Base-by-base conservation (phyloP, 768 basidiomycete genomes). In the Phanerochaete carnosa region DNA sequence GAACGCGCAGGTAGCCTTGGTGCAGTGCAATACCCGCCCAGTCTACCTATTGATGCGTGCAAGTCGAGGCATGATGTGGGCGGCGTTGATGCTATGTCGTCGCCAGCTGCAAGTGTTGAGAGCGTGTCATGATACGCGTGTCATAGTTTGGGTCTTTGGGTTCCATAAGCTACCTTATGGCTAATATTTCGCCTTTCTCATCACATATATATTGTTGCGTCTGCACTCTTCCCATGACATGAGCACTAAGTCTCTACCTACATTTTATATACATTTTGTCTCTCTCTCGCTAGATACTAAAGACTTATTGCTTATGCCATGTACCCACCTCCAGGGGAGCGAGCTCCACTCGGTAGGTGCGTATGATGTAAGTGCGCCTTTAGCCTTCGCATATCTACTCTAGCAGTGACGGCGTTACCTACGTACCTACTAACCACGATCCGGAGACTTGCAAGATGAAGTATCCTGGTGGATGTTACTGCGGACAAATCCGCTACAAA, bases 401-500 rank as follows among this genome's bases (percentile, higher is more conserved):
- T 35, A 19, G 39, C 39, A 4, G 11, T 15, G 49, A 13, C 25
- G 8, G 30, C 12, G 11, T 9, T 13, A 50, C 49, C 26, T 4
- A 43, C 39, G 19, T 43, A 12, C 16, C 8, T 43, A 19, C 4
- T 4, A 4, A 7, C 19, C 39, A 19, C 16, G 39, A 12, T 11
- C 6, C 16, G n/a, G n/a, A 43, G 39, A 7, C 6, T 3, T 26
- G 33, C n/a, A 29, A 29, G 2, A 61, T 61, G 60, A 61, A 55
- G 23, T 57, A 53, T 58, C 57, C 55, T 15, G 66, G 66, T 5
- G 62, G 64, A 6, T 68, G 64, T 57, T 66, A 64, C 56, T 68
- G 67, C 55, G 55, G 63, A 37, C 52, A 57, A 16, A 50, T 68
- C 37, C 55, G 58, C 16, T 68, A 66, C 53, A 46, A 59, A 43